A percentile compares a stretch with the other conserved stretches of the same genome.
Conservation (phyloP, 345 rosid genomes). For the Citrus maxima region DNA sequence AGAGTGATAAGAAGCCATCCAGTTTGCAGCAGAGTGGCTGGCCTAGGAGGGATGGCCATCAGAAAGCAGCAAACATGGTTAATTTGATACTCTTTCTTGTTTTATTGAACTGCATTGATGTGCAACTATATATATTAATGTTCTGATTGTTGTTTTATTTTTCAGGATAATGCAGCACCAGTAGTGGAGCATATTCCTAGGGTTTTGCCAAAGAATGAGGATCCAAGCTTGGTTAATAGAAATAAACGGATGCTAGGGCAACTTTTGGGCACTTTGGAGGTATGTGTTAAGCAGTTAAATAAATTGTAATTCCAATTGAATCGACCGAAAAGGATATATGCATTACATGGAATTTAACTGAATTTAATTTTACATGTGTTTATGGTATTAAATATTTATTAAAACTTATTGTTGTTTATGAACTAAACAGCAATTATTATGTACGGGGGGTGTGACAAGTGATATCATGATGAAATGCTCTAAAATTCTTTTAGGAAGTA, state of each 20-base stretch:
- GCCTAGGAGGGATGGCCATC: constrained; percentile 59
- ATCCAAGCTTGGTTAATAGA: constrained; percentile 85
- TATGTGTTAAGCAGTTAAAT: constrained; percentile 26
- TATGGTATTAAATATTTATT: neutral
- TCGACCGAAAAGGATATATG: no score
- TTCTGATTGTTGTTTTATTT: constrained; percentile 6
- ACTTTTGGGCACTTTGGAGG: constrained; percentile 97
- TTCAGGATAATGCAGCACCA: constrained; percentile 50
- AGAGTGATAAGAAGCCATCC: constrained; percentile 36
- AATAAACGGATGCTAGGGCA: constrained; percentile 96
- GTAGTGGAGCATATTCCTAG: constrained; percentile 72
- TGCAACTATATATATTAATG: neutral
- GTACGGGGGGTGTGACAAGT: neutral
- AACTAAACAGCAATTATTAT: neutral
- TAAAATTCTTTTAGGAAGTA: neutral
- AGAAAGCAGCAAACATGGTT: constrained; percentile 52
- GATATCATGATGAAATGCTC: neutral
- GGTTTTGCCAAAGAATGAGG: constrained; percentile 85
- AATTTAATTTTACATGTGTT: neutral
- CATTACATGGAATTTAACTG: neutral
- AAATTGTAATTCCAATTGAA: neutral
- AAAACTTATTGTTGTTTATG: no score
- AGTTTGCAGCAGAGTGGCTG: constrained; percentile 39
- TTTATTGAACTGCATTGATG: neutral
- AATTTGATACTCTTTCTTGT: neutral